These are phyloP conservation scores for Phytophthora meadii DNA, from an alignment of 352 stramenopile species.

Conservation along the genomic window DNA sequence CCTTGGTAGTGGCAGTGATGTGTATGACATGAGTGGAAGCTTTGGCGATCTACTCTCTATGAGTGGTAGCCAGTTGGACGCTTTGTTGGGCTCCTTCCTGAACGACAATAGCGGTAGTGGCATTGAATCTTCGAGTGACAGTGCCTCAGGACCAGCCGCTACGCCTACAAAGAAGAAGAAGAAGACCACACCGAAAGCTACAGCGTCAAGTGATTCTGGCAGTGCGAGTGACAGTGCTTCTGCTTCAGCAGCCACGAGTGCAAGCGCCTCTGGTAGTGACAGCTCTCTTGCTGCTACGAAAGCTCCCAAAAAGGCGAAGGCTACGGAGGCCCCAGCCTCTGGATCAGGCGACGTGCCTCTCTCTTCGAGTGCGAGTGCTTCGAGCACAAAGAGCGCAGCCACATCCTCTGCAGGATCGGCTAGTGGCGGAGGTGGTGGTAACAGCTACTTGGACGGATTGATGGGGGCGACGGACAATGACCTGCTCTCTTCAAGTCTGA, in stretches of 20 bases:
- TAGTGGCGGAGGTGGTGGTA: not conserved
- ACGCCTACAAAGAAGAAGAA: conserved; percentile 6
- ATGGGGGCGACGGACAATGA: conserved; percentile 8
- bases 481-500: conserved; percentile 14
- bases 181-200: not conserved
- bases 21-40: conserved; percentile 2
- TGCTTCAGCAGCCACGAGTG: not conserved
- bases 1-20: not conserved
- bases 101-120: conserved; percentile 2
- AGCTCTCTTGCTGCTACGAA: not conserved
- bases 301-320: not conserved
- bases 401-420: not conserved
- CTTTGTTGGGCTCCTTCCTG: conserved; percentile 1
- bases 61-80: not conserved
- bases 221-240: not conserved
- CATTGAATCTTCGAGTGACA: conserved; percentile 6
- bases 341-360: conserved; percentile 3
- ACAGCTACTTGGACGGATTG: conserved; percentile 4
- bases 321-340: not conserved
- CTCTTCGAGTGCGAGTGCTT: not conserved
- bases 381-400: not conserved
- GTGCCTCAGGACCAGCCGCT: not conserved
- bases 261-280: not conserved
- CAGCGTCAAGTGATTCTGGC: not conserved
- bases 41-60: not conserved